Conservation (phyloP, 441 rosid genomes). For the Dalechampia spathulata region DNA sequence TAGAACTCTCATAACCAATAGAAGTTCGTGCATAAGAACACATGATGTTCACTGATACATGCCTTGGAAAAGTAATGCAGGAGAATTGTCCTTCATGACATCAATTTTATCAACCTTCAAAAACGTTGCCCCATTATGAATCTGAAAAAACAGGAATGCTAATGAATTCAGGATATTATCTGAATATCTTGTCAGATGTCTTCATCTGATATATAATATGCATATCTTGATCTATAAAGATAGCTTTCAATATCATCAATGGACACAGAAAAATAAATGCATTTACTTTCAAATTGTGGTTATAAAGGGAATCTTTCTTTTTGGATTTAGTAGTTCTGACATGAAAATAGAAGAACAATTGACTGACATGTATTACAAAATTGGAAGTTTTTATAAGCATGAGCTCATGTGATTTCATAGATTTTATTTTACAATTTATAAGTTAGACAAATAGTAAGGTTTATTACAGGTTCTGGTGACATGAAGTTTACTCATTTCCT, state of each 20-base stretch:
- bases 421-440: no score
- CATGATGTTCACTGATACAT: conserved; percentile 5
- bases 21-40: background rate
- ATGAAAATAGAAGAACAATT: no score
- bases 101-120: conserved; percentile 80
- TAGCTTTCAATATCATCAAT: background rate
- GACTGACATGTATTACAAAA: no score
- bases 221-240: background rate
- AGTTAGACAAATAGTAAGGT: no score
- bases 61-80: conserved; percentile 83
- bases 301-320: no score
- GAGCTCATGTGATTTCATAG: no score
- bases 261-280: background rate
- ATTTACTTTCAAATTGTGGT: no score
- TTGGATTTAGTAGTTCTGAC: no score
- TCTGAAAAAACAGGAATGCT: conserved; percentile 35
- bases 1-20: no score
- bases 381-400: no score
- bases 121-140: conserved; percentile 78
- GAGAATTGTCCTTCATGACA: conserved; percentile 64
- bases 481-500: no score
- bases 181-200: background rate
- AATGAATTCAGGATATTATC: conserved; percentile 5
- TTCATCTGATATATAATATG: background rate
- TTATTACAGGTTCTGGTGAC: no score